Percentiles rank a stretch among this genome's conserved stretches.
Conservation (phyloP, 768 basidiomycete genomes). For the Russula compacta region DNA sequence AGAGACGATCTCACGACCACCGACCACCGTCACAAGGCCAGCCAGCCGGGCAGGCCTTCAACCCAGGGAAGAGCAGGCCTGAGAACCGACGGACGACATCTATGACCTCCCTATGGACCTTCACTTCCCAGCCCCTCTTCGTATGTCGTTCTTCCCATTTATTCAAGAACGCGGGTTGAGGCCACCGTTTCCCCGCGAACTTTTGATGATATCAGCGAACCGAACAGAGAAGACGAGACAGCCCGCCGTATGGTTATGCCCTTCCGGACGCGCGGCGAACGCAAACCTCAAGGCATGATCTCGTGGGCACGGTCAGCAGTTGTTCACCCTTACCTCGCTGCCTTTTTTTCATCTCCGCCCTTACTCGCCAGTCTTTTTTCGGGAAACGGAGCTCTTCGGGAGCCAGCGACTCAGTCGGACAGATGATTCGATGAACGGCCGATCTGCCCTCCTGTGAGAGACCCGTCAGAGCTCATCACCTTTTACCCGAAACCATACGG, state of each 20-base stretch:
- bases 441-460: background rate
- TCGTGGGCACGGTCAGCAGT: constrained; percentile 1
- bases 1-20: background rate
- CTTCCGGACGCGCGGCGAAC: constrained; percentile 1
- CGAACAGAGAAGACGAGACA: background rate
- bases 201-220: background rate
- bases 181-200: background rate
- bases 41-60: background rate
- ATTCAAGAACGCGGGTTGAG: background rate
- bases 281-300: constrained; percentile 13
- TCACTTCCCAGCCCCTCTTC: background rate
- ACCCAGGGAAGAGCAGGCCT: background rate
- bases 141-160: background rate
- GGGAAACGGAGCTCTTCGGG: constrained; percentile 3
- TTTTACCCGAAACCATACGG: background rate
- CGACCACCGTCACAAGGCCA: background rate
- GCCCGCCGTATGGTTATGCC: background rate
- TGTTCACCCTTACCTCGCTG: constrained; percentile 1
- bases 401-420: constrained; percentile 1
- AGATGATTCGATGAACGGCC: background rate
- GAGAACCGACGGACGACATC: background rate
- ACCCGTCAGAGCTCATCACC: background rate
- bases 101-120: background rate
- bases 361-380: background rate
- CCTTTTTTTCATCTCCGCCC: constrained; percentile 13